These are phyloP conservation scores for Asterophora lycoperdoides DNA, from an alignment of 768 basidiomycete genomes.

Conservation along the genomic window DNA sequence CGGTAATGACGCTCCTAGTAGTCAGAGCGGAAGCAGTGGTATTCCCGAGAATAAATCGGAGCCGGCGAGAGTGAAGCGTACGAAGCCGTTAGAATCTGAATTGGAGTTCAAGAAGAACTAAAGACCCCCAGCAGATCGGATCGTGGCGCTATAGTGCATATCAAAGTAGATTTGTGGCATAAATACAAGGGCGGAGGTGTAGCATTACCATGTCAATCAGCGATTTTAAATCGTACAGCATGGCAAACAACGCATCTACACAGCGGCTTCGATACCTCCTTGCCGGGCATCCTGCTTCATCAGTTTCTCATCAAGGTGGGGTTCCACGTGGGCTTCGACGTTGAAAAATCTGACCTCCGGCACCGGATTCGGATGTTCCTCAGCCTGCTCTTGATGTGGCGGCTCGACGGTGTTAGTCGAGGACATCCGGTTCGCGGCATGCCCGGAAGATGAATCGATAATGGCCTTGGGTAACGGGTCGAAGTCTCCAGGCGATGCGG, in stretches of 20 bases:
- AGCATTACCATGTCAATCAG: neutral
- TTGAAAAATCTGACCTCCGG: slow-evolving; percentile 3
- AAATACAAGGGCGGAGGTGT: neutral
- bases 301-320: neutral
- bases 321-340: neutral
- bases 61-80: too few relatives aligned
- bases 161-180: neutral
- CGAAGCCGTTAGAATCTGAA: too few relatives aligned
- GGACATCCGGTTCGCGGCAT: slow-evolving; percentile 6
- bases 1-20: too few relatives aligned
- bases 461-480: neutral
- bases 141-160: too few relatives aligned
- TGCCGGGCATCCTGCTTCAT: neutral
- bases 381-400: neutral
- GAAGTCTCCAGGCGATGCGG: slow-evolving; percentile 5
- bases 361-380: slow-evolving; percentile 1
- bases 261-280: neutral
- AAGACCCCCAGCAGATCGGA: too few relatives aligned
- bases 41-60: too few relatives aligned
- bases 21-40: too few relatives aligned
- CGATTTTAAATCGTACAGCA: neutral
- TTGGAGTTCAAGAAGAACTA: too few relatives aligned
- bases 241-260: too few relatives aligned
- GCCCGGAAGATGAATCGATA: neutral
- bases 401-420: slow-evolving; percentile 14